Conservation (phyloP, 2,329 filamentous ascomycete species). For the Beauveria caledonica region DNA sequence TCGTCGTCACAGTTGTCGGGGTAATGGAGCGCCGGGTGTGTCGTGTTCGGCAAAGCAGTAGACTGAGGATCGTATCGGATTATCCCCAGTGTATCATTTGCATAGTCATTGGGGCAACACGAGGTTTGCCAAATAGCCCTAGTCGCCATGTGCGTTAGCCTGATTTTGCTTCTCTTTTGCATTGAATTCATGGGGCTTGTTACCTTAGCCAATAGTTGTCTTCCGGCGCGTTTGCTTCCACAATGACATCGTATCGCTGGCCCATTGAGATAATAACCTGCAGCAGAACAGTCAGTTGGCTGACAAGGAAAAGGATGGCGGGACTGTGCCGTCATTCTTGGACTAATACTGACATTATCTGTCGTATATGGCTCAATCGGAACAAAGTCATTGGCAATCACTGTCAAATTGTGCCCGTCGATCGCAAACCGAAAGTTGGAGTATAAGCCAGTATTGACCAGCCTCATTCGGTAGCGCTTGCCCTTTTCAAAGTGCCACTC, state of each 20-base stretch:
- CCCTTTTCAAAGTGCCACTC: conserved; percentile 32
- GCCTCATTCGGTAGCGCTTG: conserved; percentile 37
- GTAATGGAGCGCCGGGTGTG: background rate
- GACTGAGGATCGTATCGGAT: background rate
- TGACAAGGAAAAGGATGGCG: background rate
- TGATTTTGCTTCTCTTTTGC: background rate
- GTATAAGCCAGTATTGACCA: conserved; percentile 39
- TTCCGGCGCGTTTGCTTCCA: conserved; percentile 8
- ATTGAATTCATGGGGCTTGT: background rate
- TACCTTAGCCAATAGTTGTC: conserved; percentile 10
- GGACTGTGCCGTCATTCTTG: background rate
- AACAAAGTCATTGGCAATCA: conserved; percentile 50
- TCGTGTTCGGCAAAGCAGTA: background rate
- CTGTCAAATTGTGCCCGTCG: conserved; percentile 47
- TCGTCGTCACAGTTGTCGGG: background rate
- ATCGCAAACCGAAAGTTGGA: conserved; percentile 40
- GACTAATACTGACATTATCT: conserved; percentile 27
- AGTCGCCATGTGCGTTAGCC: background rate
- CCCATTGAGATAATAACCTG: conserved; percentile 35
- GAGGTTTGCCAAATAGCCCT: background rate
- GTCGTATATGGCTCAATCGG: conserved; percentile 47
- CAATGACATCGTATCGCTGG: conserved; percentile 35
- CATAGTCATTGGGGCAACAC: background rate
- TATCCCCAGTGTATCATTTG: background rate
- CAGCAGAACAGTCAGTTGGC: background rate